phyloP scores from a whole-genome alignment of 2,329 filamentous ascomycete genomes.

The Xylaria sp. region DNA sequence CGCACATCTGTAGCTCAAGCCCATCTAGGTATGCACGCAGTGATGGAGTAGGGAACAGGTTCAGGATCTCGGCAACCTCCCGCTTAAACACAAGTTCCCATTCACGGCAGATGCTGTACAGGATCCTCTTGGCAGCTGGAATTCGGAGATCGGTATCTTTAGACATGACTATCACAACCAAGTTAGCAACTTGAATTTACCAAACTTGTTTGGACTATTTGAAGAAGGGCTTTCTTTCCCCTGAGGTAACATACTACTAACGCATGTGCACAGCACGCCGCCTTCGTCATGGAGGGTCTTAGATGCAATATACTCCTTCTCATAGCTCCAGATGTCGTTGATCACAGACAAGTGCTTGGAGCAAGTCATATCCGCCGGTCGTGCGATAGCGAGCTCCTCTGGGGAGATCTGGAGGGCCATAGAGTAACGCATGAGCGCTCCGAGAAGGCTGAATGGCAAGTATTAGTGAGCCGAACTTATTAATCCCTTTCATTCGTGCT shows the following conservation, averaged over 20 bases:
- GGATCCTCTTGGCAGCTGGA: conserved; percentile 36
- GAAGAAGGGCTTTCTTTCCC: background rate
- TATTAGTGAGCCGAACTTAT: background rate
- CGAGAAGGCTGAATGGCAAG: conserved; percentile 37
- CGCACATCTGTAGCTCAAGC: conserved; percentile 17
- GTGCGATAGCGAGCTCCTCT: conserved; percentile 35
- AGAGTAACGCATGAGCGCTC: conserved; percentile 46
- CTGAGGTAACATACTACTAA: conserved; percentile 18
- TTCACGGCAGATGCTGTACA: conserved; percentile 42
- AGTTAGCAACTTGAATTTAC: background rate
- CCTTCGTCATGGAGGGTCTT: conserved; percentile 37
- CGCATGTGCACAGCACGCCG: conserved; percentile 38
- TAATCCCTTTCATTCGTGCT: too few species aligned
- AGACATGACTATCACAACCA: background rate
- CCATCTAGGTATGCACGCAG: conserved; percentile 16
- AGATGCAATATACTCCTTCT: conserved; percentile 36
- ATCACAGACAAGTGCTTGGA: conserved; percentile 47
- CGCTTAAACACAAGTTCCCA: conserved; percentile 40
- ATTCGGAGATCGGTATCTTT: conserved; percentile 7
- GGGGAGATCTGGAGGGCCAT: conserved; percentile 41
- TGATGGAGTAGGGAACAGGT: background rate
- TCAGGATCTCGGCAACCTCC: conserved; percentile 21
- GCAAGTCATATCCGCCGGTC: conserved; percentile 43
- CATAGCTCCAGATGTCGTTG: conserved; percentile 24
- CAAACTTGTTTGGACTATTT: background rate